Evolutionary conservation across 1,284 basidiomycete species (phyloP).

Genomic region (Cutaneotrichosporon sp.): DNA sequence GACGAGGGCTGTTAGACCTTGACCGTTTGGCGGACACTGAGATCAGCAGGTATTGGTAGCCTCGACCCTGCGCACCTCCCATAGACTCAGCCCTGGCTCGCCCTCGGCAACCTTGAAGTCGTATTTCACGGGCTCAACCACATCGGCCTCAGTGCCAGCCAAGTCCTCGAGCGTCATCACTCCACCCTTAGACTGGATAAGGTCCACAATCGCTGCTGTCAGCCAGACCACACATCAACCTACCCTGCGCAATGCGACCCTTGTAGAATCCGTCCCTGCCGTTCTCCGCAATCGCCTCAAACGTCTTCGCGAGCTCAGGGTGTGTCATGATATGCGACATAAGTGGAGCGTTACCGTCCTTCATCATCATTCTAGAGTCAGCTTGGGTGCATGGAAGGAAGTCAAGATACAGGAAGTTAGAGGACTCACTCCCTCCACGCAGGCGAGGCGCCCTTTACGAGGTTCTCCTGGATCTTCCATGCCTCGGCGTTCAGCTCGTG

Average conservation of each 20-base stretch:
- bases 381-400: too few species aligned
- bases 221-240: not conserved
- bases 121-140: conserved; percentile 82
- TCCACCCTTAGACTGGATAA: conserved; percentile 70
- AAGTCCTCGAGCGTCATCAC: conserved; percentile 84
- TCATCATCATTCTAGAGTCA: conserved; percentile 43
- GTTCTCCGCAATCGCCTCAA: conserved; percentile 66
- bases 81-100: conserved; percentile 53
- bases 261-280: conserved; percentile 91
- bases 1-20: conserved; percentile 87
- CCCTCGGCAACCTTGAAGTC: conserved; percentile 58
- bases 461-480: conserved; percentile 70
- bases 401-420: not conserved
- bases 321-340: conserved; percentile 72
- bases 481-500: conserved; percentile 64
- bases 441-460: conserved; percentile 75
- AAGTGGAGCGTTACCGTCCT: conserved; percentile 45
- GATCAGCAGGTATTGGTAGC: too few species aligned
- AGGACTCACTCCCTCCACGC: conserved; percentile 58
- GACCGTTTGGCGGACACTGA: conserved; percentile 87
- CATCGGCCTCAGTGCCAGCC: conserved; percentile 65
- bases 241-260: conserved; percentile 62
- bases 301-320: conserved; percentile 74
- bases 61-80: conserved; percentile 72
- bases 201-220: conserved; percentile 63